Percentiles rank a stretch among this genome's conserved stretches.
These are phyloP conservation scores for Pilatotrama ljubarskyi DNA, from an alignment of 768 basidiomycete genomes.

Conservation along the genomic window DNA sequence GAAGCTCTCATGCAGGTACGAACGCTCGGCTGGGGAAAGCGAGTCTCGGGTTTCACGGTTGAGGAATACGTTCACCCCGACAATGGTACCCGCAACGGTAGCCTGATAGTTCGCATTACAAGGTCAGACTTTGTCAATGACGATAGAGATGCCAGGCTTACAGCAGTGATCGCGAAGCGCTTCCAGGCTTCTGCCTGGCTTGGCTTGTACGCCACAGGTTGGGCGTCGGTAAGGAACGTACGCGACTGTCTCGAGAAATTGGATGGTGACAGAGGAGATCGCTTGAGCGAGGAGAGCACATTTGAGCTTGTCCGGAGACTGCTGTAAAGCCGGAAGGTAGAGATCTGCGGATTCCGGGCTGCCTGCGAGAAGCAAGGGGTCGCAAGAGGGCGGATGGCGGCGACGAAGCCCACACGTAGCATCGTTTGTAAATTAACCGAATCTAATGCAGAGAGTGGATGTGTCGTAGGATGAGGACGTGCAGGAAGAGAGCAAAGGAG, in stretches of 20 bases:
- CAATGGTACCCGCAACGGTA: conserved; percentile 68
- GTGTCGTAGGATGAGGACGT: not conserved
- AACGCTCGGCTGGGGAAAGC: conserved; percentile 60
- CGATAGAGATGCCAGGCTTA: conserved; percentile 31
- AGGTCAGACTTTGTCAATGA: not conserved
- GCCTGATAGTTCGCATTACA: conserved; percentile 46
- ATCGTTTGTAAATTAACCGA: conserved; percentile 16
- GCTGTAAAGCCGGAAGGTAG: conserved; percentile 34
- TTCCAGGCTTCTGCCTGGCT: conserved; percentile 46
- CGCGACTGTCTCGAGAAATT: conserved; percentile 39
- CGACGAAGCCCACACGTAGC: conserved; percentile 30
- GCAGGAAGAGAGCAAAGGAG: not conserved
- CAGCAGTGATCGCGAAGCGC: conserved; percentile 54
- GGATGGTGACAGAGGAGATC: conserved; percentile 23
- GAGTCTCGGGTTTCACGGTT: conserved; percentile 80
- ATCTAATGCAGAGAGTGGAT: not conserved
- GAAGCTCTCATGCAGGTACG: conserved; percentile 75
- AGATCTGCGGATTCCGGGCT: conserved; percentile 20
- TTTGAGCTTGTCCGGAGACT: conserved; percentile 34
- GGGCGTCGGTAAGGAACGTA: conserved; percentile 50
- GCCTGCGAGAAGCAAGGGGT: conserved; percentile 23
- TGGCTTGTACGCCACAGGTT: conserved; percentile 37
- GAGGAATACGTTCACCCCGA: conserved; percentile 62
- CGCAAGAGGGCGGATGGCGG: conserved; percentile 25
- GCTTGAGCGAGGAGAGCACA: conserved; percentile 33